Evolutionary conservation across 2,329 filamentous ascomycete species (phyloP).

Genomic region (Sclerotinia glacialis): DNA sequence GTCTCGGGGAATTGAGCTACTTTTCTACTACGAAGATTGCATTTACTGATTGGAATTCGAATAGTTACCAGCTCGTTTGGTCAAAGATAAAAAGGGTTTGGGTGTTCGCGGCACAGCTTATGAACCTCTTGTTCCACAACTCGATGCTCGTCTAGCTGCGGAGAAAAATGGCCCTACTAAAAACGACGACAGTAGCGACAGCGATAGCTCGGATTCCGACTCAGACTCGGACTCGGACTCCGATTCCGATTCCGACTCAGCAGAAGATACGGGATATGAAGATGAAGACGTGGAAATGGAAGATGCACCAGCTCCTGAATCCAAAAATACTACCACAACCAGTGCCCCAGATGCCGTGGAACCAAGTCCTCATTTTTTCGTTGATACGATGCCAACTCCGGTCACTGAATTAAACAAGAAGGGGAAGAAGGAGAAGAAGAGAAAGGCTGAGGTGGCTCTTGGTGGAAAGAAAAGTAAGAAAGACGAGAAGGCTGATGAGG

Average conservation of each 20-base stretch:
- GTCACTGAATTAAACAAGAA: conserved; percentile 23
- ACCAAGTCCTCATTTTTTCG: conserved; percentile 32
- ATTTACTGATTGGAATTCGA: background rate
- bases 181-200: conserved; percentile 1
- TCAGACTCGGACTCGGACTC: conserved; percentile 6
- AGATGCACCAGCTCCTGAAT: conserved; percentile 9
- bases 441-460: background rate
- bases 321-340: background rate
- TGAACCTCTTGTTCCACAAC: conserved; percentile 26
- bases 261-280: background rate
- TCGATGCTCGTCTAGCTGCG: conserved; percentile 26
- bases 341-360: conserved; percentile 19
- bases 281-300: conserved; percentile 22
- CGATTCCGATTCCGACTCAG: conserved; percentile 2
- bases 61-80: conserved; percentile 26
- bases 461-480: conserved; percentile 45
- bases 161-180: conserved; percentile 5
- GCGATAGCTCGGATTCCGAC: conserved; percentile 11
- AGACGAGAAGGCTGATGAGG: conserved; percentile 61
- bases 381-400: conserved; percentile 34
- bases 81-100: conserved; percentile 30
- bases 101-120: conserved; percentile 29
- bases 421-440: conserved; percentile 25
- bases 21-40: background rate
- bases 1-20: conserved; percentile 3